Base-by-base conservation (phyloP, 169 alveolate genomes). In the Condylostoma magnum region DNA sequence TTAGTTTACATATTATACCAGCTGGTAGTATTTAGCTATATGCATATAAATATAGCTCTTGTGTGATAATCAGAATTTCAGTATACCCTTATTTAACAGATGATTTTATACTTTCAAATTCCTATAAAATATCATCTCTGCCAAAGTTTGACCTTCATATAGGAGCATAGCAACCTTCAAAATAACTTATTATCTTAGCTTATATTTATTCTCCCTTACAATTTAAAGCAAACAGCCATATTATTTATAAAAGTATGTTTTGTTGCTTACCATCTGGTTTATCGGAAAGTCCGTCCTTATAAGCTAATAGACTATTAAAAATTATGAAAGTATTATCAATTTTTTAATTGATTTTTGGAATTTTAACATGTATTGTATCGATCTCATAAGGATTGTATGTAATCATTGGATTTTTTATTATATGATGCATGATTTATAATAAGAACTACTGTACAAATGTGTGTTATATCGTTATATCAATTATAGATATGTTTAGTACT, bases 371-470 rank as follows among this genome's bases (percentile, higher is more conserved):
- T 6, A 38, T 60, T 27, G 37, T 60, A 12, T 52, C 18, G 18
- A 60, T 60, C 43, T 41, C 33, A 28, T 60, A 52, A 18, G 71
- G 56, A 38, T 38, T 60, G 6, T 18, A 15, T 31, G n/a, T 60
- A 28, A 10, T 60, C 6, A 8, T 60, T n/a, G 71, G 57, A 60
- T 52, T 55, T 18, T 18, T 60, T 6, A 8, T 60, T 15, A 18
- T 60, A 6, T 12, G 18, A 12, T 6, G 18, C 22, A 28, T 60
- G 10, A 41, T 41, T 37, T 60, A 55, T 52, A 60, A 30, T 0
- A 60, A 36, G 57, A 60, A 41, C 33, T 60, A 55, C 56, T 60
- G 71, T 27, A 60, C 37, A 12, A 18, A 55, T 41, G 58, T 60
- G 58, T 18, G 36, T 18, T 60, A 38, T 31, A 60, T 60, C 27